Percentiles rank a stretch among this genome's conserved stretches.
Evolutionary conservation across 768 basidiomycete genomes (phyloP).

Genomic region (Chalciporus chontae): DNA sequence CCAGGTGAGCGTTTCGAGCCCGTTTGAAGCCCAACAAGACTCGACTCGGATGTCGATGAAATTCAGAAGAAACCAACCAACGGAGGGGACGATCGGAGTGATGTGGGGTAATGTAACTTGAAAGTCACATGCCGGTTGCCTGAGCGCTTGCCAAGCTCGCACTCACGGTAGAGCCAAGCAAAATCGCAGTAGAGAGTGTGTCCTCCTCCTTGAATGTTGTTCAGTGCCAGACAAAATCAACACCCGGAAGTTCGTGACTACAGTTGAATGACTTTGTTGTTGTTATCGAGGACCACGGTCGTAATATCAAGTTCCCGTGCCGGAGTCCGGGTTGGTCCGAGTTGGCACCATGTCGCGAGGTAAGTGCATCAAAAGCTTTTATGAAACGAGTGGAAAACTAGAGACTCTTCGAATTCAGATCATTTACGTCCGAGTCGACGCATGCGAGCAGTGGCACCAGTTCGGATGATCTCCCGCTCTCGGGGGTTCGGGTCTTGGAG

Average conservation of each 20-base stretch:
- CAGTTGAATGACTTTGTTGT: neutral
- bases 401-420: neutral
- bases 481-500: conserved; percentile 63
- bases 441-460: neutral
- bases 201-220: too few relatives aligned
- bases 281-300: neutral
- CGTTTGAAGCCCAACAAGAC: too few relatives aligned
- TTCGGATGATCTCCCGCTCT: conserved; percentile 46
- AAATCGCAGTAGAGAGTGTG: too few relatives aligned
- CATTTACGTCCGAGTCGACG: conserved; percentile 17
- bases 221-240: too few relatives aligned
- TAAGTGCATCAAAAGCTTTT: neutral
- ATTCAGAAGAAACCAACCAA: too few relatives aligned
- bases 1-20: too few relatives aligned
- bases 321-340: neutral
- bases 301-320: neutral
- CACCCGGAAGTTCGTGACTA: neutral
- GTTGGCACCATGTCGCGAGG: neutral
- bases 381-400: neutral
- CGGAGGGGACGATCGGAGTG: too few relatives aligned
- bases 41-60: too few relatives aligned
- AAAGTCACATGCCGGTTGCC: too few relatives aligned
- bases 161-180: too few relatives aligned
- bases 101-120: too few relatives aligned
- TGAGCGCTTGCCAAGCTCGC: too few relatives aligned